Evolutionary conservation across 2,329 filamentous ascomycete genomes (phyloP), one percentile per base, ranked within the genome.

Genomic region (Fusarium coffeatum): DNA sequence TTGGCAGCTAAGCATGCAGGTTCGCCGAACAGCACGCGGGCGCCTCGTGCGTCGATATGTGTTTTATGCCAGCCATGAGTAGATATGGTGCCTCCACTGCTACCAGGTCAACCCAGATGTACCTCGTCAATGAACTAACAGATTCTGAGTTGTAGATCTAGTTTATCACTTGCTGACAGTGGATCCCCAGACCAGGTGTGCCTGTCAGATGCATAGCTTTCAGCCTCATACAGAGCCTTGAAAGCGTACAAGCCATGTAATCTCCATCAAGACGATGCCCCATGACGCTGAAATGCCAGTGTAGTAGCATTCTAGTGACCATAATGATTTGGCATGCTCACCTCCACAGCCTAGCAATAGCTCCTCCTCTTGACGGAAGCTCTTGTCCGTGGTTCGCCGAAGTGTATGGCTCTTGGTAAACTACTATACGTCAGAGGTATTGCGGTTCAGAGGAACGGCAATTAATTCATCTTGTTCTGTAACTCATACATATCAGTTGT

Each of bases 21-120:
- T 47, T 64, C 37, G 60, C 68, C 68, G 56, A 64, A 53, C 43
- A 11, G 30, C 55, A 32, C 53, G 40, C 42, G 34, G n/a, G 47
- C 58, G 30, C 25, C 30, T 37, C 25, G 16, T 45, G 34, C n/a
- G 25, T 34, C 56, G 28, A 34, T 28, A 25, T 49, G 43, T 37
- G 25, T 18, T 20, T 49, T 18, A 20, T 47, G 27, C 27, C 45
- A 34, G 40, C 23, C 30, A 55, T 45, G 25, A 30, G 32, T 22
- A 23, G 10, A 37, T 40, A 25, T 49, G 25, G 23, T n/a, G n/a
- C 25, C 27, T 40, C 28, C 32, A 37, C 10, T 37, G 18, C 8
- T 25, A 25, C 23, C 25, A 20, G 20, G 32, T 27, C 30, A 50
- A 25, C 13, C n/a, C 49, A 51, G 22, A n/a, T 20, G 32, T 27